phyloP scores from a whole-genome alignment of 2,329 filamentous ascomycete genomes.

The Aspergillus persii region DNA sequence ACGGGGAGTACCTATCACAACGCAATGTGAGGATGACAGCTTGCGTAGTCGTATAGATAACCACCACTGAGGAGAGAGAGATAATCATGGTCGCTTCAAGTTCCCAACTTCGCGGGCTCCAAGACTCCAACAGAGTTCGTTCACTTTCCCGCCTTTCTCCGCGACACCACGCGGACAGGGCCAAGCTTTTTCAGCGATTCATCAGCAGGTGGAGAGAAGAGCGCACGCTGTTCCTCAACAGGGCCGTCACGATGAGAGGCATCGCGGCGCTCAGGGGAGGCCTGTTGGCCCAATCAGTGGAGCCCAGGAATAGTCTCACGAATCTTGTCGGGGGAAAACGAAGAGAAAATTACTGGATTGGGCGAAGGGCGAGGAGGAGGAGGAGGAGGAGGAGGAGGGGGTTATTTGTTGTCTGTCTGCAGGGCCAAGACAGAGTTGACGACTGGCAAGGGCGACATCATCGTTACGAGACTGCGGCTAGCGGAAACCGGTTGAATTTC shows the following conservation, averaged over 20 bases:
- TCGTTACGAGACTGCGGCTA: not conserved
- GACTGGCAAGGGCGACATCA: not conserved
- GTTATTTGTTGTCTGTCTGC: not conserved
- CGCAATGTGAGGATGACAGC: not conserved
- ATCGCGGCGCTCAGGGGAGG: not conserved
- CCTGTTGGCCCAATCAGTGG: not conserved
- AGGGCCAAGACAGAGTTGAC: not conserved
- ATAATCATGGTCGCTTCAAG: not conserved
- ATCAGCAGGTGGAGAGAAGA: conserved; percentile 11
- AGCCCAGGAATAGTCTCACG: not conserved
- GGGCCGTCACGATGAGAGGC: not conserved
- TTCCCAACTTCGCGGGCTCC: not conserved
- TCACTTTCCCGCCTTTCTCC: not conserved
- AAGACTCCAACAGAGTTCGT: not conserved
- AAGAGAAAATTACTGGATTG: not conserved
- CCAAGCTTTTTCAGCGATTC: conserved; percentile 14
- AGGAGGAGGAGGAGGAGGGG: not conserved
- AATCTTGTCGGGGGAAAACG: conserved; percentile 4
- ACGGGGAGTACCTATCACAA: not conserved
- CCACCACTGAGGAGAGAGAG: not conserved
- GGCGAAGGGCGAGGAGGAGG: not conserved
- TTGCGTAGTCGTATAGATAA: conserved; percentile 1
- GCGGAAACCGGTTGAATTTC: not conserved
- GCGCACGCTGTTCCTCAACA: not conserved
- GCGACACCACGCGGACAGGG: conserved; percentile 11